Evolutionary conservation across 2,329 filamentous ascomycete genomes (phyloP).

Genomic region (Pseudocercospora vitis): DNA sequence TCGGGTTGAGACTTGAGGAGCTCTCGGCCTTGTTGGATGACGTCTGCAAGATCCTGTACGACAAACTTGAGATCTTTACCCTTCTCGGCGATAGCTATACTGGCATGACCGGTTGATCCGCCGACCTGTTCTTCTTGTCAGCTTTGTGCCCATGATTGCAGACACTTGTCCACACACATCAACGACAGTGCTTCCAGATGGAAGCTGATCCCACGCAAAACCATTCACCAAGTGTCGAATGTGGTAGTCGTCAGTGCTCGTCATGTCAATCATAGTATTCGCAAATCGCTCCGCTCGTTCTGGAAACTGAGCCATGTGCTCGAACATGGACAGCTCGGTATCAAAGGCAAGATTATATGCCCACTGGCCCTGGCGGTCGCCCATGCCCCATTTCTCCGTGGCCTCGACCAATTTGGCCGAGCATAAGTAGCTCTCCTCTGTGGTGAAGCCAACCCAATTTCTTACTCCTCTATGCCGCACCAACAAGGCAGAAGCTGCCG

Average conservation of each 20-base stretch:
- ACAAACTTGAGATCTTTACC: slow-evolving; percentile 1
- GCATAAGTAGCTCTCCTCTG: slow-evolving; percentile 12
- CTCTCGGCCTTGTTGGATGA: neutral
- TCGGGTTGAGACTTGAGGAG: slow-evolving; percentile 4
- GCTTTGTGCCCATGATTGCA: neutral
- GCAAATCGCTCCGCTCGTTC: slow-evolving; percentile 24
- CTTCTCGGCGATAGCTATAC: slow-evolving; percentile 4
- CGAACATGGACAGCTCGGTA: slow-evolving; percentile 24
- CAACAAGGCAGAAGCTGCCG: slow-evolving; percentile 14
- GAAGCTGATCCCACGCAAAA: slow-evolving; percentile 54
- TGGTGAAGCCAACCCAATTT: slow-evolving; percentile 12
- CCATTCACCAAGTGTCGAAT: slow-evolving; percentile 54
- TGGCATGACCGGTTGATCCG: slow-evolving; percentile 26
- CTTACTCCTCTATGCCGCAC: slow-evolving; percentile 4
- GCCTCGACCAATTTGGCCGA: slow-evolving; percentile 19
- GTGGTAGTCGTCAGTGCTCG: slow-evolving; percentile 53
- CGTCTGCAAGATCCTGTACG: slow-evolving; percentile 11
- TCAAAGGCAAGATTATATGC: slow-evolving; percentile 25
- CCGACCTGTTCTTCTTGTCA: neutral
- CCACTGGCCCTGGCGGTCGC: slow-evolving; percentile 18
- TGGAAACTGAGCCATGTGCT: slow-evolving; percentile 23
- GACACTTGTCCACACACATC: slow-evolving; percentile 37
- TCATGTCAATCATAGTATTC: slow-evolving; percentile 25
- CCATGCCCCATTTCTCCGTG: slow-evolving; percentile 24
- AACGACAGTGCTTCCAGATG: slow-evolving; percentile 56